phyloP scores from a whole-genome alignment of 768 basidiomycete species.

The Antrodiella citrinella region DNA sequence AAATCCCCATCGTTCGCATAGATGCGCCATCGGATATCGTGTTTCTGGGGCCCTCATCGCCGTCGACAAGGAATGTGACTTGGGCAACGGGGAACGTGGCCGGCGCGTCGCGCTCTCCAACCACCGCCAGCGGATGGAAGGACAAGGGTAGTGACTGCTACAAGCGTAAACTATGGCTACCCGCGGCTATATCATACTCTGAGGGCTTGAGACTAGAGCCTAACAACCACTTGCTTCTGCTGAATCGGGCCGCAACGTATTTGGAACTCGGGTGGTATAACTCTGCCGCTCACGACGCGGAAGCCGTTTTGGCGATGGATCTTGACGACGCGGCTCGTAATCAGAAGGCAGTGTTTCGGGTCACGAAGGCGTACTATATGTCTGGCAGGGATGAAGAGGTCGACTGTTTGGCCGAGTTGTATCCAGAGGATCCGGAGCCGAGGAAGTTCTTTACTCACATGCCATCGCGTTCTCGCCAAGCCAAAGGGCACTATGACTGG shows the following conservation, averaged over 20 bases:
- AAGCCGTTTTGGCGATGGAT: conserved; percentile 6
- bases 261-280: conserved; percentile 17
- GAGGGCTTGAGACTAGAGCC: conserved; percentile 15
- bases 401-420: conserved; percentile 3
- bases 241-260: conserved; percentile 23
- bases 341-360: conserved; percentile 20
- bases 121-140: conserved; percentile 15
- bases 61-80: background rate
- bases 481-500: background rate
- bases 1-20: conserved; percentile 16
- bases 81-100: background rate
- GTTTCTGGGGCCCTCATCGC: conserved; percentile 9
- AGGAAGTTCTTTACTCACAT: conserved; percentile 3
- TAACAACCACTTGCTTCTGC: conserved; percentile 11
- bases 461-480: background rate
- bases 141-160: conserved; percentile 18
- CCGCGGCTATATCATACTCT: conserved; percentile 22
- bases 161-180: conserved; percentile 14
- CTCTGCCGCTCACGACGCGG: conserved; percentile 20
- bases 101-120: conserved; percentile 2
- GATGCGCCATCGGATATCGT: conserved; percentile 25
- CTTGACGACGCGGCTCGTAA: background rate
- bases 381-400: conserved; percentile 14
- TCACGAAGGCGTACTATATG: conserved; percentile 19
- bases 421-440: conserved; percentile 1